Base-by-base conservation (phyloP, 192 early-diverging fungal species). In the Geranomyces variabilis region DNA sequence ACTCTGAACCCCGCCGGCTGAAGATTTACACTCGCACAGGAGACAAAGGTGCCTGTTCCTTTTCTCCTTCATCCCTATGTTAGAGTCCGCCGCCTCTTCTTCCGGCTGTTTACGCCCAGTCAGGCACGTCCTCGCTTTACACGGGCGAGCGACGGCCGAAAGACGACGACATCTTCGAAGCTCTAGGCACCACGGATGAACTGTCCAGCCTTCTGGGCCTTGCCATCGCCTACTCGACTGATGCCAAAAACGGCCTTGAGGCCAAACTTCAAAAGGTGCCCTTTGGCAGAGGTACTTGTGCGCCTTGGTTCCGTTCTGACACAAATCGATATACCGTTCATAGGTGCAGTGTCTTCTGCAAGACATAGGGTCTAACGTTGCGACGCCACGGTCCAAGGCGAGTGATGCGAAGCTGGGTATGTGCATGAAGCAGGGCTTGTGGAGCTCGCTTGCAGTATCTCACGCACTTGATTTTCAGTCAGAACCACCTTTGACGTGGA, bases 11-110 rank as follows among this genome's bases (percentile, higher is more conserved):
- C 36, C 36, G 36, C 17, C 3, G 7, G 7, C 3, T 53, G 41
- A 90, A 87, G 60, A 90, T 98, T 43, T 98, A 98, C 81, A 98
- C 96, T 14, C 87, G 91, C 28, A 98, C 94, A 0, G 96, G 96
- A 22, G 96, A 98, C 82, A 92, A 93, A 79, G 93, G 92, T 87
- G 45, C 0, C n/a, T n/a, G n/a, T n/a, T n/a, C 47, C 51, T 73
- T 15, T 19, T 62, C 60, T 22, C 17, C 14, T 44, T 60, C 19
- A 7, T 46, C 17, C 22, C 29, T 60, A 10, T 30, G 15, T 53
- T 49, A 33, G 15, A 67, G 15, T n/a, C n/a, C n/a, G n/a, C n/a
- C 66, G 26, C 29, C 45, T 1, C 66, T 48, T 36, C 15, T 67
- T 1, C 34, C 21, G n/a, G 14, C 24, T 26, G 26, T 60, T 34